phyloP scores from a whole-genome alignment of 768 basidiomycete species.

The Tylopilus subfusipes region DNA sequence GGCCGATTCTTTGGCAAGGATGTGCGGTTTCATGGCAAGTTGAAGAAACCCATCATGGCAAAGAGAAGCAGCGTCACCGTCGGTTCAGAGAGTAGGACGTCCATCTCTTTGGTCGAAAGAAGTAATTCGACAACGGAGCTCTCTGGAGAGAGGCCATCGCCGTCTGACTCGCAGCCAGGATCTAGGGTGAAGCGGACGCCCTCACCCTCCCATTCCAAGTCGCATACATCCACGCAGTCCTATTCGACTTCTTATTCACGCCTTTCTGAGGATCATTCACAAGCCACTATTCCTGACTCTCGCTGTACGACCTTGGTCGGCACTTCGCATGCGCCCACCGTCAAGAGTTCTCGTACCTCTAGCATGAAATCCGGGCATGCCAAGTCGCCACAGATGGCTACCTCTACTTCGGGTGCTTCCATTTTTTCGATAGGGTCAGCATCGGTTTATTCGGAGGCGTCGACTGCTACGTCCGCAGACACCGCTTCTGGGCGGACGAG shows the following conservation, averaged over 20 bases:
- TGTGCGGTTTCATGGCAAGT: slow-evolving; percentile 67
- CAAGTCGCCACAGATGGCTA: slow-evolving; percentile 18
- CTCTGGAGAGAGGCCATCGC: slow-evolving; percentile 12
- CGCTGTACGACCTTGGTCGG: slow-evolving; percentile 1
- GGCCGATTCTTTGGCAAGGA: slow-evolving; percentile 63
- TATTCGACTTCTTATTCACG: slow-evolving; percentile 17
- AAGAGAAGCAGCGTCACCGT: slow-evolving; percentile 43
- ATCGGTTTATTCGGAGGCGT: slow-evolving; percentile 27
- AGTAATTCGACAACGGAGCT: not conserved
- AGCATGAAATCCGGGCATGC: slow-evolving; percentile 11
- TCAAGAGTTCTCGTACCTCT: not conserved
- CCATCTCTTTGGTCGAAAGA: slow-evolving; percentile 19
- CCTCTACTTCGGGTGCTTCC: slow-evolving; percentile 29
- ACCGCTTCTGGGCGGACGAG: not conserved
- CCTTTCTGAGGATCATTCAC: slow-evolving; percentile 11
- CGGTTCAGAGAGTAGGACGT: slow-evolving; percentile 10
- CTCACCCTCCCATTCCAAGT: slow-evolving; percentile 14
- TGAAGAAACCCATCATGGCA: slow-evolving; percentile 78
- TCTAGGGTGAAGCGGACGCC: slow-evolving; percentile 18
- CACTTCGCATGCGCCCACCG: not conserved
- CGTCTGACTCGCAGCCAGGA: slow-evolving; percentile 14
- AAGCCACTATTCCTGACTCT: not conserved
- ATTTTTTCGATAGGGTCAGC: slow-evolving; percentile 26
- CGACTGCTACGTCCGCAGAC: slow-evolving; percentile 24
- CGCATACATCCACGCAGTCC: slow-evolving; percentile 14